Conservation (phyloP, 495 filamentous ascomycete genomes). For the Pseudevernia furfuracea region DNA sequence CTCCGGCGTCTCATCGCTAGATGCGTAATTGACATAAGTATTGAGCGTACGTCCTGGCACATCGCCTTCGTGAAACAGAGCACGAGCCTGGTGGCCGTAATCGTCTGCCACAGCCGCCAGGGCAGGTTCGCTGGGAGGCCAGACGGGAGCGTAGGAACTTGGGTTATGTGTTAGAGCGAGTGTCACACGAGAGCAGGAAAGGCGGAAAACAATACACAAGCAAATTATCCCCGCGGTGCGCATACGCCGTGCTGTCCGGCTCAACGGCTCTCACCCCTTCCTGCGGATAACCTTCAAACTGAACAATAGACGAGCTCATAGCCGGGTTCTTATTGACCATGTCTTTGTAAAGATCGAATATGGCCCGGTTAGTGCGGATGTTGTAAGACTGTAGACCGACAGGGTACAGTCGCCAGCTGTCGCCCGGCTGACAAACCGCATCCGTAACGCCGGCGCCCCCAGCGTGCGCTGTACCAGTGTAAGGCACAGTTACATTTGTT, state of each 20-base stretch:
- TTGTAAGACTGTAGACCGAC: conserved; percentile 26
- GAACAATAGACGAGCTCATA: conserved; percentile 14
- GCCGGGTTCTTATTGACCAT: background rate
- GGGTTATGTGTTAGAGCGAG: background rate
- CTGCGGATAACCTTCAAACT: background rate
- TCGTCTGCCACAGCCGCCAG: conserved; percentile 24
- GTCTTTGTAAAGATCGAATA: conserved; percentile 23
- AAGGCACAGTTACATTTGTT: conserved; percentile 16
- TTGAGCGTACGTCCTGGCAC: conserved; percentile 22
- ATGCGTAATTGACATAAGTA: conserved; percentile 45
- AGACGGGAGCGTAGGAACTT: conserved; percentile 21
- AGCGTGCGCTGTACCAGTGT: conserved; percentile 22
- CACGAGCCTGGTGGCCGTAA: conserved; percentile 25
- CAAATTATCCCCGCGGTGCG: background rate
- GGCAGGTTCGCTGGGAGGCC: conserved; percentile 18
- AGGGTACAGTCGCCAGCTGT: conserved; percentile 20
- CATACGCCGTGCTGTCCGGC: background rate
- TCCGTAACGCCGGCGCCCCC: conserved; percentile 24
- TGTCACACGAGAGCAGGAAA: background rate
- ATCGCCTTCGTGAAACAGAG: conserved; percentile 23
- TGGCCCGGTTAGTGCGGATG: conserved; percentile 21
- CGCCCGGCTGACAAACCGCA: conserved; percentile 25
- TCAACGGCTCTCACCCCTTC: background rate
- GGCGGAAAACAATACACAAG: conserved; percentile 23
- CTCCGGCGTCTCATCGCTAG: conserved; percentile 38